Percentiles rank a stretch among this genome's conserved stretches.
Conservation (phyloP, 1,284 basidiomycete genomes). For the Pseudozyma flocculosa region DNA sequence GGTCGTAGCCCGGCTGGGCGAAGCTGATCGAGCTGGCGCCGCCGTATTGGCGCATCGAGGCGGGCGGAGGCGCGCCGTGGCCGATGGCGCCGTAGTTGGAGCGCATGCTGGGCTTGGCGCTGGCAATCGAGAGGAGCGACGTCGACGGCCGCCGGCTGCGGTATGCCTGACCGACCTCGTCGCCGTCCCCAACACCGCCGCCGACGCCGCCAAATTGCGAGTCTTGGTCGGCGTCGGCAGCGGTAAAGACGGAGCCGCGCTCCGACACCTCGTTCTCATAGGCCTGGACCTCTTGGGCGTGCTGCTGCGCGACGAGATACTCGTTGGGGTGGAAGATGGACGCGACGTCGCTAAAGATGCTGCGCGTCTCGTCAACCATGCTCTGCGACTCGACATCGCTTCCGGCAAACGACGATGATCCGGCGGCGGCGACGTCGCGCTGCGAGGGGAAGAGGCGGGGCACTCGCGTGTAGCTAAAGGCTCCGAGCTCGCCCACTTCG, state of each 20-base stretch:
- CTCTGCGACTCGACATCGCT: neutral
- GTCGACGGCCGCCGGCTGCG: slow-evolving; percentile 6
- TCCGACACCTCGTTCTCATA: neutral
- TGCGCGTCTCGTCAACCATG: slow-evolving; percentile 1
- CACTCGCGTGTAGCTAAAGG: neutral
- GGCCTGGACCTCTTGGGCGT: slow-evolving; percentile 1
- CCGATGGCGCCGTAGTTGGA: neutral
- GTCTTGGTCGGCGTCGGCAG: neutral
- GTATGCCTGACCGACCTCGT: no score
- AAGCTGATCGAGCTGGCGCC: slow-evolving; percentile 2
- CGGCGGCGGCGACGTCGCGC: neutral
- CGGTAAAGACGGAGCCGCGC: slow-evolving; percentile 2
- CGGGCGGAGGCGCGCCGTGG: slow-evolving; percentile 4
- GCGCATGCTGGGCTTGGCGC: neutral
- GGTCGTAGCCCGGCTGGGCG: neutral
- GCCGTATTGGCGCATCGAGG: no score
- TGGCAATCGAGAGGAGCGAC: slow-evolving; percentile 7
- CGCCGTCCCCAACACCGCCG: slow-evolving; percentile 2
- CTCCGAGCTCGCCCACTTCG: neutral
- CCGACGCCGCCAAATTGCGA: neutral
- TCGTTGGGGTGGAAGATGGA: slow-evolving; percentile 36
- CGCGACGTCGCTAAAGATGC: slow-evolving; percentile 29
- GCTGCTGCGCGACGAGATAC: slow-evolving; percentile 22
- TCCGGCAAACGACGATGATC: neutral
- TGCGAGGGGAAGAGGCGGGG: neutral